Evolutionary conservation across 1,139 yeast genomes (phyloP).

Genomic region (Geotrichum fermentans): DNA sequence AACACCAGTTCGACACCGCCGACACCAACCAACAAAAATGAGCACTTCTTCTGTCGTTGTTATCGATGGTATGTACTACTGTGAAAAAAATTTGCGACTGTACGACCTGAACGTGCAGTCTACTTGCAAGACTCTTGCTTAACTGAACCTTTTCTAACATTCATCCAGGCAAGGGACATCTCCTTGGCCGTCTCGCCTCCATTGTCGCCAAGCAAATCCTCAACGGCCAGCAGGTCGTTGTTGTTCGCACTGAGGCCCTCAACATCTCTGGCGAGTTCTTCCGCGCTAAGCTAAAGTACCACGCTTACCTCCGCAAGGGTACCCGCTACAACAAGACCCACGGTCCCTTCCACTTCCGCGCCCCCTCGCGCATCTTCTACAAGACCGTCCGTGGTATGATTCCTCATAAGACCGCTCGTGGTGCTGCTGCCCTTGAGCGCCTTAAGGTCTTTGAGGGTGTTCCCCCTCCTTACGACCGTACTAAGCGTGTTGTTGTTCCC

Average conservation of each 20-base stretch:
- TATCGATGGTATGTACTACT: slow-evolving; percentile 18
- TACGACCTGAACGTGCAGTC: background rate
- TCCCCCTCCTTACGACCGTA: slow-evolving; percentile 99
- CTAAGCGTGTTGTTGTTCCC: slow-evolving; percentile 99
- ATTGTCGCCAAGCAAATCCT: slow-evolving; percentile 96
- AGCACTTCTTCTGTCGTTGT: slow-evolving; percentile 16
- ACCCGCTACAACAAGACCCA: slow-evolving; percentile 97
- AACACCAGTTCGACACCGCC: slow-evolving; percentile 12
- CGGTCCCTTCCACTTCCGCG: slow-evolving; percentile 99
- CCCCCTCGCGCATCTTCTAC: slow-evolving; percentile 99
- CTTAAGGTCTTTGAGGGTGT: slow-evolving; percentile 99
- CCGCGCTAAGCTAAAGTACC: slow-evolving; percentile 99
- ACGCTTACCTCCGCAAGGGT: slow-evolving; percentile 98
- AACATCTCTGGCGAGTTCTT: slow-evolving; percentile 99
- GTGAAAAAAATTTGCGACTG: background rate
- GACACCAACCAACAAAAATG: slow-evolving; percentile 12
- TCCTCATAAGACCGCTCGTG: slow-evolving; percentile 99
- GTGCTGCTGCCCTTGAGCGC: slow-evolving; percentile 99
- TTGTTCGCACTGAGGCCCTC: slow-evolving; percentile 96
- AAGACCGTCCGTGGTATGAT: slow-evolving; percentile 99
- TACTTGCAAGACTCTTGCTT: background rate
- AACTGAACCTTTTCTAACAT: slow-evolving; percentile 3
- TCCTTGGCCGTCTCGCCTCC: slow-evolving; percentile 99
- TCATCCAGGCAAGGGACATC: slow-evolving; percentile 83
- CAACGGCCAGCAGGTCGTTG: slow-evolving; percentile 95